Percentiles rank a stretch among this genome's conserved stretches.
These are phyloP conservation scores for Balansia obtecta DNA, from an alignment of 2,329 filamentous ascomycete genomes.

Conservation along the genomic window DNA sequence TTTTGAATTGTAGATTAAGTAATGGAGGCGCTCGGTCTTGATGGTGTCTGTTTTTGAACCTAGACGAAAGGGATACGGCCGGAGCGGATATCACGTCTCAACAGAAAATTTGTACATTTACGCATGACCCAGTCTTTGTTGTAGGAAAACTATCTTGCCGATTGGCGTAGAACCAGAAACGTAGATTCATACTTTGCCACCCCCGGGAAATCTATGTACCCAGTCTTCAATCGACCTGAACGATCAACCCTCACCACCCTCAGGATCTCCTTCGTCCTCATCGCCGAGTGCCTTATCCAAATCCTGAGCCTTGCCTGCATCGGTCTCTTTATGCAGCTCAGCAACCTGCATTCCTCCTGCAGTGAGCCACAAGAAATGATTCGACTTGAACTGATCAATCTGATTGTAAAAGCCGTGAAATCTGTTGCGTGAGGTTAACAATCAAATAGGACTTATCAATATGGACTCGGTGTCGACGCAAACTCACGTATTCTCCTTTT, in stretches of 20 bases:
- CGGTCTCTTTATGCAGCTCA: conserved; percentile 21
- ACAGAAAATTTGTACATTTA: too few relatives aligned
- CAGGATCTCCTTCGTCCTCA: conserved; percentile 38
- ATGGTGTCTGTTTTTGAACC: background rate
- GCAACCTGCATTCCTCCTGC: conserved; percentile 54
- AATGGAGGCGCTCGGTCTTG: background rate
- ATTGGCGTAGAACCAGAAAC: background rate
- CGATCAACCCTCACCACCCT: conserved; percentile 28
- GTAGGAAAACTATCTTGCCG: too few relatives aligned
- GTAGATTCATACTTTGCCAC: too few relatives aligned
- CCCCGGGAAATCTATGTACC: background rate
- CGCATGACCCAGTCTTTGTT: too few relatives aligned
- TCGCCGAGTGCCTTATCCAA: conserved; percentile 38
- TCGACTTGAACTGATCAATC: conserved; percentile 59
- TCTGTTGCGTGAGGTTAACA: conserved; percentile 25
- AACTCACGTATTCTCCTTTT: conserved; percentile 72
- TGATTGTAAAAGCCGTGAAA: conserved; percentile 72
- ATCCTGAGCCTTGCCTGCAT: conserved; percentile 26
- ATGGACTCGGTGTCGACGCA: background rate
- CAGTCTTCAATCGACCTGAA: background rate
- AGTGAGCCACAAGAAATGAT: conserved; percentile 64
- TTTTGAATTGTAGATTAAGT: background rate
- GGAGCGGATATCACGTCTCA: too few relatives aligned
- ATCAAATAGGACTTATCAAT: too few relatives aligned
- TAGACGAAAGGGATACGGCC: too few relatives aligned